These are phyloP conservation scores for Adansonia gregorii DNA, from an alignment of 441 rosid species.

Conservation along the genomic window DNA sequence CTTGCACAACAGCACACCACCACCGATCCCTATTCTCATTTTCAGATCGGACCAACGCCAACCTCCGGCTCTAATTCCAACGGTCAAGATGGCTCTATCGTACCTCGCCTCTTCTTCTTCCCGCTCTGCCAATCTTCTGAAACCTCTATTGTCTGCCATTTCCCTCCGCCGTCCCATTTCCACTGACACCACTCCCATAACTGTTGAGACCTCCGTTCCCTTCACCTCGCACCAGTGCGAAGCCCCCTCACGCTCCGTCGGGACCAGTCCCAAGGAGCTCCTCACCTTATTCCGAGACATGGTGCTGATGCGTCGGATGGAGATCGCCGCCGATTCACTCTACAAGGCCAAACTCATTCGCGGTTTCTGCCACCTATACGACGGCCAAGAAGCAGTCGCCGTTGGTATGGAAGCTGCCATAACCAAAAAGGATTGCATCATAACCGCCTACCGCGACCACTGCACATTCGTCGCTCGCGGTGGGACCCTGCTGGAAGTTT, in stretches of 20 bases:
- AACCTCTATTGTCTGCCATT: constrained; percentile 39
- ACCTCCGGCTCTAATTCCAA: background rate
- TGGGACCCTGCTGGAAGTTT: constrained; percentile 69
- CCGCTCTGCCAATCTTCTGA: constrained; percentile 49
- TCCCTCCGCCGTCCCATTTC: constrained; percentile 67
- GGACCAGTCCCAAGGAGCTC: constrained; percentile 68
- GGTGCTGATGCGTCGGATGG: constrained; percentile 92
- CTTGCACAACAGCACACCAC: too few relatives aligned
- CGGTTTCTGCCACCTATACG: constrained; percentile 93
- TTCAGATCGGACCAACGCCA: background rate
- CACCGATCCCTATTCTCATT: too few relatives aligned
- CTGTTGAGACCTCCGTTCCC: constrained; percentile 82
- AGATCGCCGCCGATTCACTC: constrained; percentile 94
- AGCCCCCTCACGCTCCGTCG: constrained; percentile 76
- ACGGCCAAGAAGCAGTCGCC: constrained; percentile 93
- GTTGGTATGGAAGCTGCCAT: constrained; percentile 95
- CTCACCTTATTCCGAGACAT: constrained; percentile 75
- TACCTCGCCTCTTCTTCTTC: constrained; percentile 46
- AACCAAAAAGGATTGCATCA: constrained; percentile 76
- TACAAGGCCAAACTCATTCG: constrained; percentile 96
- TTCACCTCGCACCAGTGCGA: constrained; percentile 87
- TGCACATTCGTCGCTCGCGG: constrained; percentile 88
- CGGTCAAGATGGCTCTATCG: constrained; percentile 64
- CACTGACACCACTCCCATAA: constrained; percentile 66
- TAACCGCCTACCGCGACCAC: constrained; percentile 92